Evolutionary conservation across 768 basidiomycete species (phyloP), one percentile per base, ranked within the genome.

Genomic region (Dacryopinax spathularia): DNA sequence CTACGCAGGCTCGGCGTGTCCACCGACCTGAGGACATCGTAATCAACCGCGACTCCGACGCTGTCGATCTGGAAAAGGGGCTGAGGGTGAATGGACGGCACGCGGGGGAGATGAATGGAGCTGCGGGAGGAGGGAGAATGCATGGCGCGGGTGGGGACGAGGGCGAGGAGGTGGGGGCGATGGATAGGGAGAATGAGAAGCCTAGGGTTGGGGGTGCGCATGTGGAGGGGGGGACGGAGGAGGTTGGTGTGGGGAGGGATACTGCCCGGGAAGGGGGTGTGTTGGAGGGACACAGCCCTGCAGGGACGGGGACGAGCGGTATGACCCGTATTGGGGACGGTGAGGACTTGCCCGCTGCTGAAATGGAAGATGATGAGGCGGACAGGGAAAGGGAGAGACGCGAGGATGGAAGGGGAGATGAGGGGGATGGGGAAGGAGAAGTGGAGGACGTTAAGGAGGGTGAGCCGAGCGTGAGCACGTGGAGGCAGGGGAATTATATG

Each of bases 21-120:
- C 77, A 79, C 13, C 81, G 86, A 0, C 85, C 82, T 3, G 86
- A 87, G 61, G 86, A 88, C 44, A 84, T 95, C 65, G 81, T 91
- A 34, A 87, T 95, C 71, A 95, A 96, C 70, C 81, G 89, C 22
- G 93, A 95, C 70, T 75, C 75, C 43, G 75, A 77, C 60, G 75
- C 65, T 0, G 73, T 73, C 36, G 76, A 75, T 16, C 79, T 82
- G 73, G 85, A 87, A 71, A 71, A 78, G 22, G 82, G 81, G 7
- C 69, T 78, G 31, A 64, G 70, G 33, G 62, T 70, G 5, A 72
- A 73, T 7, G 73, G 72, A 43, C 66, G 68, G 65, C 33, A 67
- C 48, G n/a, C 65, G 37, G 71, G 73, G 68, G 62, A 74, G 68
- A 63, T 72, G 65, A n/a, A 64, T 69, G 68, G 65, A 68, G 65